Base-by-base conservation (phyloP, 2,329 filamentous ascomycete genomes). In the Cladosporium sp. region DNA sequence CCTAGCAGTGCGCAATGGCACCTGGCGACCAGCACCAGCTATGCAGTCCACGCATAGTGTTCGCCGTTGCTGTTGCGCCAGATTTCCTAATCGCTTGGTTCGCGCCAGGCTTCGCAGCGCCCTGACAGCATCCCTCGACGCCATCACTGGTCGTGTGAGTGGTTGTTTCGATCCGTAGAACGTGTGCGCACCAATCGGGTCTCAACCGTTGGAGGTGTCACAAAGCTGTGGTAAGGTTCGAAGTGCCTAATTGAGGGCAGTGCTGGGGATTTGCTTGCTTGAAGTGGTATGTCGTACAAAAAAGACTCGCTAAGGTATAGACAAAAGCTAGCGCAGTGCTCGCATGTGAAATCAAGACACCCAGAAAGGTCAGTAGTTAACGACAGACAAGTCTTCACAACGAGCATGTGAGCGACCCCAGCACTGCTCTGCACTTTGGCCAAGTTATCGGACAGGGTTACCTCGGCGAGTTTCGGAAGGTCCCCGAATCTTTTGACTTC, bases 41-140 rank as follows among this genome's bases (percentile, higher is more conserved):
- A 74, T 65, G 56, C 73, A 74, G 16, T 68, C 67, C 21, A 65
- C 62, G 60, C 73, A 75, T 62, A 72, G 63, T 23, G 66, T 64
- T 31, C 69, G 64, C 21, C 71, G 69, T 58, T 71, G 72, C 53
- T 67, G 66, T 33, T 65, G 65, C 12, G 67, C 7, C n/a, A 40
- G 63, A 12, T 55, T 49, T 56, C 67, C 61, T 16, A 63, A 56
- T 6, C 62, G 61, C 14, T 67, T 58, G 40, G 67, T 62, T 55
- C 69, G 62, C 8, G 69, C 50, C 29, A 73, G 46, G 57, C 69
- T 72, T 59, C 70, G 67, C 40, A 74, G 64, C 60, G 69, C 72
- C 59, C 61, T 55, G 16, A 63, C 23, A 21, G 50, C 26, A 23
- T 63, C 61, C 21, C 28, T 55, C 28, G 61, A 63, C 23, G 61